These are phyloP conservation scores for Microdochium trichocladiopsis DNA, from an alignment of 2,329 filamentous ascomycete species.

Conservation along the genomic window DNA sequence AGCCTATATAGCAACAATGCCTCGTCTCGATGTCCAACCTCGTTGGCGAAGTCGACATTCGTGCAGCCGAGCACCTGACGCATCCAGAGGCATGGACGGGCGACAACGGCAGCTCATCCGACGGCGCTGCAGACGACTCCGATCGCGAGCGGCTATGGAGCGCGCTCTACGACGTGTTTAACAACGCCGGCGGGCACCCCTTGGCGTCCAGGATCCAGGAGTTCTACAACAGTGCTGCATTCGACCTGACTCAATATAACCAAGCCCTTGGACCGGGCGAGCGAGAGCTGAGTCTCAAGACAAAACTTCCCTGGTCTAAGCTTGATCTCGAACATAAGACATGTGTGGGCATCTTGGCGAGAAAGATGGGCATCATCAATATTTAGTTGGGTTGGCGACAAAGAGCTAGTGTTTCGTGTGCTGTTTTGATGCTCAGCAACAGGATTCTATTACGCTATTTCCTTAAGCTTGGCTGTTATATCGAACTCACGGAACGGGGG, in stretches of 20 bases:
- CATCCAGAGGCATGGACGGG: neutral
- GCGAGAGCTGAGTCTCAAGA: neutral
- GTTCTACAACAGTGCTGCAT: neutral
- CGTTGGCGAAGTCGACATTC: neutral
- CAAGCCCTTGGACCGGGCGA: neutral
- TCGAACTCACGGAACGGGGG: too few relatives aligned
- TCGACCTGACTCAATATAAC: neutral
- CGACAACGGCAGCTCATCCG: neutral
- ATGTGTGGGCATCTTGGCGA: neutral
- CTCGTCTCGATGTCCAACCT: neutral
- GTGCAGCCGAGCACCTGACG: neutral
- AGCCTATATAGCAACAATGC: neutral
- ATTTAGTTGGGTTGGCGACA: too few relatives aligned
- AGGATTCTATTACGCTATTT: too few relatives aligned
- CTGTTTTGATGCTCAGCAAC: too few relatives aligned
- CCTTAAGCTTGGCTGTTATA: too few relatives aligned
- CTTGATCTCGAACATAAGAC: neutral
- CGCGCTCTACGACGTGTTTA: neutral
- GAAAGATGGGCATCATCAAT: neutral
- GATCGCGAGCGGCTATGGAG: too few relatives aligned
- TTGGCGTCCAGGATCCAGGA: neutral
- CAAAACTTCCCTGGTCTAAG: neutral
- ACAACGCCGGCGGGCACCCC: neutral
- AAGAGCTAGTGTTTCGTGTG: too few relatives aligned
- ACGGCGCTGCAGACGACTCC: too few relatives aligned